Evolutionary conservation across 192 early-diverging fungal genomes (phyloP), one percentile per base, ranked within the genome.

Genomic region (Cetraspora pellucida): DNA sequence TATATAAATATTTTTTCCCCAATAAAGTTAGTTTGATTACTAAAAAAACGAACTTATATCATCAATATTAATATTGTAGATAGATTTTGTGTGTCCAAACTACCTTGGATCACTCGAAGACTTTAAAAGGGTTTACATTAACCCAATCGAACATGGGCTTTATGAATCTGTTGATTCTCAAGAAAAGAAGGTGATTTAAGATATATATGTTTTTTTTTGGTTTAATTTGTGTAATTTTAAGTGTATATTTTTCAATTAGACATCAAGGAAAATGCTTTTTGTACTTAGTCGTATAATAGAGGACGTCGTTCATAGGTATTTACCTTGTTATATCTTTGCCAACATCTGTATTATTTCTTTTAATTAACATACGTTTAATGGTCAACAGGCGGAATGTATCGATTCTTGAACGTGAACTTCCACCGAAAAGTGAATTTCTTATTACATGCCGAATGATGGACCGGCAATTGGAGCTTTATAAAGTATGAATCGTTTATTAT

Each of bases 361-460:
- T 23, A 19, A 19, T 14, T 47, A 30, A 25, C 27, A 49, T 30
- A 10, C 9, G 9, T 43, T 13, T 6, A 6, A 16, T 77, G 30
- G 10, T 28, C 10, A 37, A 72, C 46, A 89, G 89, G 72, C 79
- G 82, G 61, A 88, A 91, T 68, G 74, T 80, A 1, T 57, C 59
- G 4, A 78, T 90, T 14, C 74, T 94, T 55, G 78, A 81, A 13
- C 67, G 77, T 2, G 87, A 91, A 31, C 80, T 96, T 11, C 90
- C 90, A 16, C 81, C 82, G 55, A 96, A 95, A 74, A 81, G 77
- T 27, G 95, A 96, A 71, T 92, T 85, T 74, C 77, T 91, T 6
- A 87, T 96, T 13, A 80, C 82, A n/a, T 90, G 89, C 65, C 84
- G 81, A 70, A 80, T 94, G 30, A 87, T 88, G 10, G 54, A 50